Evolutionary conservation across 2,329 filamentous ascomycete species (phyloP).

Genomic region (Diaporthe vaccinii): DNA sequence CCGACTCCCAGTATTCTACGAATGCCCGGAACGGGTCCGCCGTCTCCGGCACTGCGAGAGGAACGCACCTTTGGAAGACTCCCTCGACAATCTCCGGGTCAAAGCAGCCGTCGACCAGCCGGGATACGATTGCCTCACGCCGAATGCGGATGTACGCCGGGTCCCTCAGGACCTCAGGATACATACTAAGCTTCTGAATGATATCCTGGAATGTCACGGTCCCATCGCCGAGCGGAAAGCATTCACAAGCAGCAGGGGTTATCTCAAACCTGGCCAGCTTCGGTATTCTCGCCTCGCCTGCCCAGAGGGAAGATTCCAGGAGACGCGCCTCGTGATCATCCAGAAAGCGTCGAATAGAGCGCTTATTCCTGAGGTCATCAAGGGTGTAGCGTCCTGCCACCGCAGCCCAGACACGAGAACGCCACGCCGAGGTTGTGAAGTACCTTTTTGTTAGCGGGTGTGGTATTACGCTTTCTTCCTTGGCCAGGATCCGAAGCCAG

Average conservation of each 20-base stretch:
- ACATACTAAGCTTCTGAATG: background rate
- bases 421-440: slow-evolving; percentile 18
- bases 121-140: background rate
- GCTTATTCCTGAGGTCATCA: background rate
- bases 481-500: background rate
- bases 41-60: background rate
- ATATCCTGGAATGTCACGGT: background rate
- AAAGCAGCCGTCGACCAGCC: background rate
- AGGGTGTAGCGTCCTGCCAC: background rate
- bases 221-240: background rate
- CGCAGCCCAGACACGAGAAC: slow-evolving; percentile 7
- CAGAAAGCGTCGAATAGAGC: background rate
- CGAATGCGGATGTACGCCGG: background rate
- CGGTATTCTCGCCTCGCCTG: background rate
- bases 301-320: background rate
- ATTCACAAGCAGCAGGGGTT: background rate
- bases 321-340: background rate
- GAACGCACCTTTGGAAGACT: background rate
- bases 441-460: background rate
- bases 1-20: slow-evolving; percentile 4
- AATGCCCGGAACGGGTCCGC: background rate
- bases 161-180: background rate
- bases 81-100: background rate
- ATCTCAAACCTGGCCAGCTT: slow-evolving; percentile 5
- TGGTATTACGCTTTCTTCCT: background rate